These are phyloP conservation scores for Podila epigama DNA, from an alignment of 192 early-diverging fungal genomes.

Conservation along the genomic window DNA sequence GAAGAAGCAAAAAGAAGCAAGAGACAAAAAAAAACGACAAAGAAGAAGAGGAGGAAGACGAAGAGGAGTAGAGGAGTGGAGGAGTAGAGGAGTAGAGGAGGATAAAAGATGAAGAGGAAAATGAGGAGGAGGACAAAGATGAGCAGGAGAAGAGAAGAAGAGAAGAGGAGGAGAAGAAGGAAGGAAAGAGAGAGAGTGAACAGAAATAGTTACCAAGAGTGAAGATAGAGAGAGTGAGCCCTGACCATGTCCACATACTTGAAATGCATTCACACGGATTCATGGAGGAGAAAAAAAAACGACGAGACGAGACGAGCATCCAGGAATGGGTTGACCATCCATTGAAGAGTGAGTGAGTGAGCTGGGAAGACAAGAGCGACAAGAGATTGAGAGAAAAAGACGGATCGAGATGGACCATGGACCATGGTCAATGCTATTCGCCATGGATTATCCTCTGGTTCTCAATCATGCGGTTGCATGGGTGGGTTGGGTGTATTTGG, in stretches of 20 bases:
- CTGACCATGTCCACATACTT: too few species aligned
- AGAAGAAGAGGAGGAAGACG: constrained; percentile 4
- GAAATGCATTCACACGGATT: too few species aligned
- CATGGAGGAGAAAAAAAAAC: background rate
- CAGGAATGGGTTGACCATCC: background rate
- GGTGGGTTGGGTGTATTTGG: too few species aligned
- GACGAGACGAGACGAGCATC: background rate
- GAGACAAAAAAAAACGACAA: background rate
- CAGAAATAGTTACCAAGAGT: too few species aligned
- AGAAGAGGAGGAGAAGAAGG: background rate
- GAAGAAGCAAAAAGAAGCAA: constrained; percentile 6
- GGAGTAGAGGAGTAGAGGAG: too few species aligned
- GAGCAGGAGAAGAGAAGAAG: background rate
- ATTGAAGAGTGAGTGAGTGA: background rate
- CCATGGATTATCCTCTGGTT: too few species aligned
- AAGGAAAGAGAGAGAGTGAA: background rate
- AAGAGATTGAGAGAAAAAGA: too few species aligned
- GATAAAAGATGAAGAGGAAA: background rate
- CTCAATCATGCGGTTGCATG: too few species aligned
- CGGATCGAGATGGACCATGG: too few species aligned
- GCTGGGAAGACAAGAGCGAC: background rate
- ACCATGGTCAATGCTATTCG: too few species aligned
- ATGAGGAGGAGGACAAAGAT: background rate
- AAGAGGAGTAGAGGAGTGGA: background rate
- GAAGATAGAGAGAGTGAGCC: too few species aligned